These are phyloP conservation scores for Colletotrichum theobromicola DNA, from an alignment of 2,329 filamentous ascomycete genomes.

Conservation along the genomic window DNA sequence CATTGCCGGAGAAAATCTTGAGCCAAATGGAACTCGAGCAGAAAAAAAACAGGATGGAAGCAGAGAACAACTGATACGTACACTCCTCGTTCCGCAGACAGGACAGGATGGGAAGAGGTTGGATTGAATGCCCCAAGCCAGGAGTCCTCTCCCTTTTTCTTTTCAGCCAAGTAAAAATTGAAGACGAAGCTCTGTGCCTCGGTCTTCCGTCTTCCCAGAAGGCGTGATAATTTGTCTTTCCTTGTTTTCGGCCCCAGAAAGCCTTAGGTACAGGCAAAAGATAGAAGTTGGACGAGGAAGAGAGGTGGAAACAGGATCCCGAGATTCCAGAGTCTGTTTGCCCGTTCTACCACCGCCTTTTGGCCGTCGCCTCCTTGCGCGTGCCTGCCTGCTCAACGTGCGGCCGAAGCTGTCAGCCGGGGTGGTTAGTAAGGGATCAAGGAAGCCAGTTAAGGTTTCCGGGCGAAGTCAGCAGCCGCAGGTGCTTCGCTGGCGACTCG, in stretches of 20 bases:
- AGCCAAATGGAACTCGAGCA: constrained; percentile 3
- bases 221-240: constrained; percentile 10
- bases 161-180: constrained; percentile 36
- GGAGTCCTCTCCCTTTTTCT: constrained; percentile 12
- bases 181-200: constrained; percentile 72
- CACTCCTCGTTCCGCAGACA: constrained; percentile 45
- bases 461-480: not conserved
- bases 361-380: not conserved
- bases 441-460: constrained; percentile 4
- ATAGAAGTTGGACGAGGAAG: constrained; percentile 14
- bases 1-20: constrained; percentile 9
- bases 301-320: constrained; percentile 21
- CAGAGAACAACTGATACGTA: constrained; percentile 57
- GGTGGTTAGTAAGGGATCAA: not conserved
- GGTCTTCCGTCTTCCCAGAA: constrained; percentile 27
- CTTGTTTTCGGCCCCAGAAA: constrained; percentile 12
- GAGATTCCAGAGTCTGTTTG: constrained; percentile 18
- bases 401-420: constrained; percentile 4
- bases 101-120: constrained; percentile 20
- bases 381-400: not conserved
- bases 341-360: constrained; percentile 14
- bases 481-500: not conserved
- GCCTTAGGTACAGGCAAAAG: constrained; percentile 24
- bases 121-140: constrained; percentile 21
- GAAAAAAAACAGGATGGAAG: constrained; percentile 33